These are phyloP conservation scores for Kazachstania viticola DNA, from an alignment of 805 yeast genomes.

Conservation along the genomic window DNA sequence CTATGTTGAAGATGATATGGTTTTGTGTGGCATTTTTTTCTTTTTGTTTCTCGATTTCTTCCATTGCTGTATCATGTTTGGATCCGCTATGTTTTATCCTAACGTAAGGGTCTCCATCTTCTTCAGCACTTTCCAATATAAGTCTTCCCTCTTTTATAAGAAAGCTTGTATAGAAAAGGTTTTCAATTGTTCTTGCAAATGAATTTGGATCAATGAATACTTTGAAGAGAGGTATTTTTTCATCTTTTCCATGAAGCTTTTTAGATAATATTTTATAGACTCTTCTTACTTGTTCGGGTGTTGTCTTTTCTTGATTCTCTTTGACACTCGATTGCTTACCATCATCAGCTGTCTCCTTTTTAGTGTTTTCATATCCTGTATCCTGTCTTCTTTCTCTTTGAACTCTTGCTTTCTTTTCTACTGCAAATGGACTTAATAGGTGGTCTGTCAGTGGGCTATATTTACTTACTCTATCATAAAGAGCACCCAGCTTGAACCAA, in stretches of 20 bases:
- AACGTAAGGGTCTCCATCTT: constrained; percentile 35
- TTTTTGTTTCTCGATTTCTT: constrained; percentile 16
- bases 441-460: constrained; percentile 44
- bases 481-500: constrained; percentile 50
- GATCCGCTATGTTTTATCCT: constrained; percentile 26
- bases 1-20: constrained; percentile 67
- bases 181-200: constrained; percentile 72
- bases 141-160: constrained; percentile 63
- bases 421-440: constrained; percentile 58
- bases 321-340: constrained; percentile 43
- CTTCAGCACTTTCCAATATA: constrained; percentile 39
- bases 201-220: constrained; percentile 68
- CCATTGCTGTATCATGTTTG: constrained; percentile 10
- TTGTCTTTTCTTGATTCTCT: constrained; percentile 40
- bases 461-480: constrained; percentile 35
- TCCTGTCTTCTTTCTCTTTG: constrained; percentile 35
- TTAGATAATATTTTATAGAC: constrained; percentile 34
- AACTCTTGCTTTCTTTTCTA: constrained; percentile 37
- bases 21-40: constrained; percentile 26
- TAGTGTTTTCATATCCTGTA: constrained; percentile 22
- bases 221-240: constrained; percentile 43
- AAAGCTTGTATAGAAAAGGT: constrained; percentile 73
- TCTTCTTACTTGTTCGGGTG: constrained; percentile 50
- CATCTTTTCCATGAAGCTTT: constrained; percentile 26
- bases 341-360: constrained; percentile 22